phyloP scores from a whole-genome alignment of 371 early-diverging fungal genomes.

The Thermomucor indicae-seudaticae region DNA sequence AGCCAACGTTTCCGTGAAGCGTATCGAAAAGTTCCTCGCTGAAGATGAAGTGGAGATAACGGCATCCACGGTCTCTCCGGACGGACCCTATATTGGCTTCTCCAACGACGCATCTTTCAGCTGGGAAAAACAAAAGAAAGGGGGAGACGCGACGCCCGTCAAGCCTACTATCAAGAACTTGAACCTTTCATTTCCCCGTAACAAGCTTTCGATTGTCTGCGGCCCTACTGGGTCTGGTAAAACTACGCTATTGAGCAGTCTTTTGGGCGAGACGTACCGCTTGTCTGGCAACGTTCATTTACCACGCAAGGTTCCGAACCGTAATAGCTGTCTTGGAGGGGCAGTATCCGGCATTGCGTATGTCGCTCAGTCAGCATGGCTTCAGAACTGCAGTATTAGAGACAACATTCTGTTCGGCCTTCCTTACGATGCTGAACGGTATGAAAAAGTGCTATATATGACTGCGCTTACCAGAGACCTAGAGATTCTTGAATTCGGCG shows the following conservation, averaged over 20 bases:
- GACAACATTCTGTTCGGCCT: constrained; percentile 83
- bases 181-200: constrained; percentile 53
- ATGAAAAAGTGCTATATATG: constrained; percentile 58
- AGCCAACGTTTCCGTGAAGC: constrained; percentile 64
- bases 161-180: constrained; percentile 52
- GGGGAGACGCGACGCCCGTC: too few relatives aligned
- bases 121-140: constrained; percentile 32
- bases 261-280: constrained; percentile 55
- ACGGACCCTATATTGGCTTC: constrained; percentile 33
- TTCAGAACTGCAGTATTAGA: constrained; percentile 74
- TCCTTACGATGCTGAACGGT: constrained; percentile 62
- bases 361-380: constrained; percentile 81
- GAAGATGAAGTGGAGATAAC: constrained; percentile 62
- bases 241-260: constrained; percentile 66
- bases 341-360: constrained; percentile 63
- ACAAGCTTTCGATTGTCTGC: constrained; percentile 69
- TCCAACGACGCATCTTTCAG: constrained; percentile 45
- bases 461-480: constrained; percentile 79
- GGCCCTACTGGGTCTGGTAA: constrained; percentile 84
- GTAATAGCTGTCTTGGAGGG: constrained; percentile 19
- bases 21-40: constrained; percentile 62
- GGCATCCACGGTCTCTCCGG: not conserved
- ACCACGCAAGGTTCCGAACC: constrained; percentile 29
- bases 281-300: constrained; percentile 38
- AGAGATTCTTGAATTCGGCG: constrained; percentile 76